Evolutionary conservation across 106 monocot genomes (phyloP).

Genomic region (Allium fistulosum): DNA sequence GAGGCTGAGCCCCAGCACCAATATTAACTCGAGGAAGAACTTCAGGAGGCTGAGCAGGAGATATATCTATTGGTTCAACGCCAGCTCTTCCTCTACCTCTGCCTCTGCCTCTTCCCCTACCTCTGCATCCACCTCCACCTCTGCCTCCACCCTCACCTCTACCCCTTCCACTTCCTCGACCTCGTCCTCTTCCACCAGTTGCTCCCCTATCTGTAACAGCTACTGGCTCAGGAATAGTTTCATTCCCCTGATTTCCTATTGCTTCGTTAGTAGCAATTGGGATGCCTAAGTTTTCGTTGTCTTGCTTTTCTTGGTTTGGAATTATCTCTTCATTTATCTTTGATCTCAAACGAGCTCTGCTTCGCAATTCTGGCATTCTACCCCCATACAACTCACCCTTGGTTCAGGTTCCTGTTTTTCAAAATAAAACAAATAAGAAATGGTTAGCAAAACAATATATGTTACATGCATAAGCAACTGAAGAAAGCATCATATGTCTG

Average conservation of each 20-base stretch:
- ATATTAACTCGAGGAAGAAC: constrained; percentile 38
- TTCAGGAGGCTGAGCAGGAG: constrained; percentile 69
- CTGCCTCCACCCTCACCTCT: constrained; percentile 19
- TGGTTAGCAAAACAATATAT: background rate
- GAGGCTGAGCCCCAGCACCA: constrained; percentile 8
- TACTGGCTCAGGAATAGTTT: background rate
- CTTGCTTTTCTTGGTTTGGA: constrained; percentile 6
- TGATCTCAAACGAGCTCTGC: constrained; percentile 69
- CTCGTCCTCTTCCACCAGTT: constrained; percentile 39
- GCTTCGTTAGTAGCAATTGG: constrained; percentile 8
- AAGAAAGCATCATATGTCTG: background rate
- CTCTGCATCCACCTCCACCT: constrained; percentile 19
- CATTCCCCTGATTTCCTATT: constrained; percentile 23
- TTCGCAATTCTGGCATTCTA: constrained; percentile 97
- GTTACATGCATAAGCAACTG: background rate
- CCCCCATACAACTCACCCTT: constrained; percentile 76
- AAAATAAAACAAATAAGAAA: background rate
- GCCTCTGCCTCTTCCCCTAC: constrained; percentile 39
- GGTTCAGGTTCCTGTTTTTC: constrained; percentile 20
- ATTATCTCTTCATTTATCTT: constrained; percentile 1
- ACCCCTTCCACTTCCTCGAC: constrained; percentile 57
- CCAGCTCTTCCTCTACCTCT: constrained; percentile 80
- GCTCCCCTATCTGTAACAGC: background rate
- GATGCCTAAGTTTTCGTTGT: too few relatives aligned
- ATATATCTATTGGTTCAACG: constrained; percentile 55